Evolutionary conservation across 1,139 yeast genomes (phyloP).

Genomic region (Blastobotrys persicus): DNA sequence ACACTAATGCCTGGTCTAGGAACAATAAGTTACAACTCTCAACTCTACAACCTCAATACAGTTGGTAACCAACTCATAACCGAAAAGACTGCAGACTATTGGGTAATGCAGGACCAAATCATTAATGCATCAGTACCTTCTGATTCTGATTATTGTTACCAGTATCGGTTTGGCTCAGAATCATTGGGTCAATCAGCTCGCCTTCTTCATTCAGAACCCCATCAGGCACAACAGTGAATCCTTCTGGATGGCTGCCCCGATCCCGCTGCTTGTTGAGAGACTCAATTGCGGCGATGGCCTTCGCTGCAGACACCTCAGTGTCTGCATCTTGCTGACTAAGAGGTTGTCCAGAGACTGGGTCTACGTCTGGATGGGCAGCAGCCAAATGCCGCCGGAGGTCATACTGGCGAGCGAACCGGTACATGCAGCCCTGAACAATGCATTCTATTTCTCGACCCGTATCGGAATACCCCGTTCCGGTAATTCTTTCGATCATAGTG

Average conservation of each 20-base stretch:
- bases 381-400: slow-evolving; percentile 41
- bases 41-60: too few species aligned
- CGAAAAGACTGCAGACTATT: too few species aligned
- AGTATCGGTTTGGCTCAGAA: slow-evolving; percentile 8
- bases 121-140: slow-evolving; percentile 4
- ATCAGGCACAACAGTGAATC: slow-evolving; percentile 6
- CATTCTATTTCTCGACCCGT: slow-evolving; percentile 35
- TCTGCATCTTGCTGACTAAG: background rate
- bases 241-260: background rate
- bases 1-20: too few species aligned
- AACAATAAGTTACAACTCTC: too few species aligned
- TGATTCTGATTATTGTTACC: background rate
- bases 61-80: too few species aligned
- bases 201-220: slow-evolving; percentile 8
- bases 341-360: slow-evolving; percentile 2
- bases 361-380: slow-evolving; percentile 26
- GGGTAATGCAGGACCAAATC: background rate
- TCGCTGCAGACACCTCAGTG: slow-evolving; percentile 7
- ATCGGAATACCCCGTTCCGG: slow-evolving; percentile 39
- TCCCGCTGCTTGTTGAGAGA: slow-evolving; percentile 4
- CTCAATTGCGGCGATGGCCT: slow-evolving; percentile 10
- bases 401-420: slow-evolving; percentile 40
- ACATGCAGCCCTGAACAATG: slow-evolving; percentile 35
- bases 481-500: slow-evolving; percentile 34
- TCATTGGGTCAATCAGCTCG: slow-evolving; percentile 18